Evolutionary conservation across 306 rosid genomes (phyloP), one percentile per base, ranked within the genome.

Genomic region (Cyamopsis tetragonoloba): DNA sequence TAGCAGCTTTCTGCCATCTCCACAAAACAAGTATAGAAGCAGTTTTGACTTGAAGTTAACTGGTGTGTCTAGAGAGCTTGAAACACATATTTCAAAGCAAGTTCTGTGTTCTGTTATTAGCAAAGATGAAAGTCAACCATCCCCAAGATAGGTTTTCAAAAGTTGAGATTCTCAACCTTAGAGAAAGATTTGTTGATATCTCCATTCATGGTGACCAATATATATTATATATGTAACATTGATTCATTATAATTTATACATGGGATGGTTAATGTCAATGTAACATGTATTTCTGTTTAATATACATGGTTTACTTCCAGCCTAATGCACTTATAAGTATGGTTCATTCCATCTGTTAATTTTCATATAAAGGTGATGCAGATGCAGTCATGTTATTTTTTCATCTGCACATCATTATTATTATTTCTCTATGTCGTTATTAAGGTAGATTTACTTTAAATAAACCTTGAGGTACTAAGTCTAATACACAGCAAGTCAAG

Each of bases 1-100:
- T 30, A 77, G 80, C 64, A 75, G 76, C 70, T 28, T 74, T 41
- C 65, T 83, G 15, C 39, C 88, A 3, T 89, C 98, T 5, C 98
- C 96, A 7, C 82, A 87, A 57, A 80, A 88, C 44, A 92, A 86
- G 67, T 92, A 89, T 66, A 78, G 79, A 73, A 67, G 82, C 80
- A 89, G 88, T 70, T 93, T 93, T 75, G 97, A 93, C 83, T 79
- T 93, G 85, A 90, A 93, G 75, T 73, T 93, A 58, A 82, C 95
- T 9, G 89, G 84, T 50, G 87, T 93, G 70, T 90, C 99, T 28
- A 88, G 84, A 74, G 96, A 95, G 88, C 96, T 95, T 32, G 99
- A 95, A 73, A 95, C 89, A 57, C 95, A 90, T 73, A 90, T 90
- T 70, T 95, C 99, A 55, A 80, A 83, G 85, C 99, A 93, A 86